Base-by-base conservation (phyloP, 345 rosid species). In the Aurinia saxatilis region DNA sequence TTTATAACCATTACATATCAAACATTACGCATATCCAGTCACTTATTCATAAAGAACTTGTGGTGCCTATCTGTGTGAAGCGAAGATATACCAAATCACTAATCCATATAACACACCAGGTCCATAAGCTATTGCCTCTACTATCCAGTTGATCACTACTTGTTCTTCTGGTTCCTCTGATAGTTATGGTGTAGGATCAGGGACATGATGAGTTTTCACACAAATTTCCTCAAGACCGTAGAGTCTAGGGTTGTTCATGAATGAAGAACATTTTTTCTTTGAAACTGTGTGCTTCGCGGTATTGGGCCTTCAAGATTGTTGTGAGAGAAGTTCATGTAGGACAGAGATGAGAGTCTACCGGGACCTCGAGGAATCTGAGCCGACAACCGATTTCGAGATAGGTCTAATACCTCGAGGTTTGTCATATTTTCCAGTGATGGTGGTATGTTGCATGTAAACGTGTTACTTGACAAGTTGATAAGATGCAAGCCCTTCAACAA, bases 381-480 rank as follows among this genome's bases (percentile, higher is more conserved):
- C 10, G 68, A 63, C 0, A 63, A 10, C 17, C 11, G 13, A n/a
- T 63, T 63, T 1, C 46, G 39, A 1, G 68, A 63, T 7, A 63
- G 4, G 38, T 63, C 59, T 17, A 63, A 38, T 0, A 41, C 13
- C 59, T 63, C 68, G 9, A 63, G 59, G 2, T 38, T 50, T 5
- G 60, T 29, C 29, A 63, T 11, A 12, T 63, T 63, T 6, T 15
- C 35, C 27, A 63, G n/a, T 0, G 68, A 39, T 16, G 0, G 17
- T 6, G 59, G 50, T 11, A 63, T 63, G 2, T 12, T 29, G 17
- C 48, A 16, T 11, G 68, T 51, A 50, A 63, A 63, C 7, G 38
- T 5, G 2, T 63, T 63, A 2, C 59, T 31, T 11, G 68, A 63
- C 58, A 63, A 63, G 59, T 63, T 63, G 16, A 63, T 29, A 36